Base-by-base conservation (phyloP, 306 rosid species). In the Vigna nakashimae region DNA sequence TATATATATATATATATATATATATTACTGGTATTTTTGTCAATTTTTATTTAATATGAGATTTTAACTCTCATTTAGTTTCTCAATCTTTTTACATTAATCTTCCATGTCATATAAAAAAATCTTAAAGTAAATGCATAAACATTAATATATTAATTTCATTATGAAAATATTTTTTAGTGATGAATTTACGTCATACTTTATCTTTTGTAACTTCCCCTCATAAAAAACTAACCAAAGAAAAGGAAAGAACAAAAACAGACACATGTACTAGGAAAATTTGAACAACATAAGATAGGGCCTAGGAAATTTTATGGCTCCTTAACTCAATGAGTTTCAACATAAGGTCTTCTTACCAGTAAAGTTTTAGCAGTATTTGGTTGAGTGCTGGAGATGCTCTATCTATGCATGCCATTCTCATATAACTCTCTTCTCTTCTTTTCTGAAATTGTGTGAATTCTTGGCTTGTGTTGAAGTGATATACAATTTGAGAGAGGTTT, bases 321-420 rank as follows among this genome's bases (percentile, higher is more conserved):
- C 26, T 68, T 18, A 68, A 46, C 64, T 34, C 48, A 20, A 2
- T 32, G 26, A 64, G 4, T 71, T 40, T 40, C 4, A 65, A 18
- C 18, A 73, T n/a, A 65, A 58, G 55, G 45, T 56, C 7, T 69
- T 77, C 87, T 83, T 88, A 92, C 98, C 84, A 40, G 68, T 87
- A 88, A 42, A 86, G 75, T 77, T 86, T 90, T 84, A 92, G 95
- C 64, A 94, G 89, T 75, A 92, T 86, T 69, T 92, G 90, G 70
- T 80, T 87, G 62, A 92, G 76, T 68, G 92, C 90, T 53, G 97
- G 98, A 8, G 97, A 94, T 43, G 87, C 87, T 82, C 96, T 90
- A 56, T 94, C 90, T 46, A 92, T 86, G 84, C 88, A 90, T 18
- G 97, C 88, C 98, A 92, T 94, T 73, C 74, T 64, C 74, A 69